Conservation (phyloP, 495 filamentous ascomycete genomes). For the Chlorociboria aeruginascens region DNA sequence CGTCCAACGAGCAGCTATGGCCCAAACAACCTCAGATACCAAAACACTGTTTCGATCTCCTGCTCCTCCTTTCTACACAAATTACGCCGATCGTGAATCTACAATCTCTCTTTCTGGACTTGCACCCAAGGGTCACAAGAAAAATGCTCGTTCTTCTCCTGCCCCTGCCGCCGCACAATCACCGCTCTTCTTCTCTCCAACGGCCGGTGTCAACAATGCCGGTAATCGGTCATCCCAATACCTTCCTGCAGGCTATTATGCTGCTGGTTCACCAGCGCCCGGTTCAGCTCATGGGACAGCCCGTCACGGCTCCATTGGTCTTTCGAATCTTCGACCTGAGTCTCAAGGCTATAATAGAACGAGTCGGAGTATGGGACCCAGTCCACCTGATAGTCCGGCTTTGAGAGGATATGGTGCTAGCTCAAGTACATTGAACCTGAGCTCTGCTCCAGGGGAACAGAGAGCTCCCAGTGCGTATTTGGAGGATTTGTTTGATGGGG, state of each 20-base stretch:
- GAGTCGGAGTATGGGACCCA: constrained; percentile 28
- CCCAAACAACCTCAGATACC: constrained; percentile 52
- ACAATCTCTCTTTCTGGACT: constrained; percentile 48
- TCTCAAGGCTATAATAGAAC: constrained; percentile 35
- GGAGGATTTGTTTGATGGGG: constrained; percentile 76
- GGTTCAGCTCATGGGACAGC: constrained; percentile 32
- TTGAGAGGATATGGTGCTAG: constrained; percentile 37
- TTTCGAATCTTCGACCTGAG: constrained; percentile 42
- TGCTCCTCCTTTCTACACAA: constrained; percentile 39
- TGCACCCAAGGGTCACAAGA: constrained; percentile 23
- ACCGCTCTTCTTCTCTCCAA: constrained; percentile 84
- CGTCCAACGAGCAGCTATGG: constrained; percentile 65
- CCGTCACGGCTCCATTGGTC: constrained; percentile 38
- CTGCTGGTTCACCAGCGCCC: constrained; percentile 47
- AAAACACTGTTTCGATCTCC: constrained; percentile 43
- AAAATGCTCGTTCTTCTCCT: constrained; percentile 30
- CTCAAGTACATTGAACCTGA: constrained; percentile 58
- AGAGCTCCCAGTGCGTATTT: constrained; percentile 85
- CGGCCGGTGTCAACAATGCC: constrained; percentile 46
- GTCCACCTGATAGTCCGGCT: constrained; percentile 60
- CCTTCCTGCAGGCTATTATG: constrained; percentile 88
- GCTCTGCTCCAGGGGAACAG: constrained; percentile 20
- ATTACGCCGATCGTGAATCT: constrained; percentile 42
- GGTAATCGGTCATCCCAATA: constrained; percentile 54
- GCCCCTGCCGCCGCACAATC: constrained; percentile 28